Base-by-base conservation (phyloP, 345 rosid species). In the Turnera subulata region DNA sequence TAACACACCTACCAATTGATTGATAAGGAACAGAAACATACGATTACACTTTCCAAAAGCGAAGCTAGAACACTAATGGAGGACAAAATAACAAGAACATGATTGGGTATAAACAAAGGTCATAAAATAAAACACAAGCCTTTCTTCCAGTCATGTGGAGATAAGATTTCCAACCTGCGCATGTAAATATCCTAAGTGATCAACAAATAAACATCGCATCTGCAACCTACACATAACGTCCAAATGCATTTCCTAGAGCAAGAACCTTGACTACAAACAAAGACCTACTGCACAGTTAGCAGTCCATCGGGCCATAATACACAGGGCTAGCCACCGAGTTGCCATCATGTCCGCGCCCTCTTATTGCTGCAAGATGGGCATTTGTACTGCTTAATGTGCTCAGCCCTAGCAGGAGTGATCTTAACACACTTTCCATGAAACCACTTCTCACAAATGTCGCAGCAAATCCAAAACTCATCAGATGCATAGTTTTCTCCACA, bases 261-360 rank as follows among this genome's bases (percentile, higher is more conserved):
- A 65, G 61, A 60, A 61, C 46, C 61, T 33, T 17, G 73, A 67
- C 72, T 72, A 69, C 58, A 19, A 67, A 60, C 73, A 63, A 69
- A 47, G 68, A 73, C 72, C 75, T 71, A 69, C 67, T 54, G 70
- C 59, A 78, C 71, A 78, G 74, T 76, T 74, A 78, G 82, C 71
- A 74, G 70, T 70, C 77, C 71, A 65, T n/a, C 53, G 45, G 29
- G 55, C 65, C 38, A 43, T 39, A 29, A 32, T 51, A 43, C 63
- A 17, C 51, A 50, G 49, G 49, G 29, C 62, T n/a, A n/a, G 29
- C 40, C 19, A 4, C 51, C 22, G 35, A 2, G 20, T 20, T 17
- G 11, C 50, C 14, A 22, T 65, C 63, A 65, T 12, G 69, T 45
- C 46, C 69, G 24, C n/a, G 63, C 69, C 57, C 69, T 65, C 51